Evolutionary conservation across 2,329 filamentous ascomycete species (phyloP), one percentile per base, ranked within the genome.

Genomic region (Emergomyces pasteurianus): DNA sequence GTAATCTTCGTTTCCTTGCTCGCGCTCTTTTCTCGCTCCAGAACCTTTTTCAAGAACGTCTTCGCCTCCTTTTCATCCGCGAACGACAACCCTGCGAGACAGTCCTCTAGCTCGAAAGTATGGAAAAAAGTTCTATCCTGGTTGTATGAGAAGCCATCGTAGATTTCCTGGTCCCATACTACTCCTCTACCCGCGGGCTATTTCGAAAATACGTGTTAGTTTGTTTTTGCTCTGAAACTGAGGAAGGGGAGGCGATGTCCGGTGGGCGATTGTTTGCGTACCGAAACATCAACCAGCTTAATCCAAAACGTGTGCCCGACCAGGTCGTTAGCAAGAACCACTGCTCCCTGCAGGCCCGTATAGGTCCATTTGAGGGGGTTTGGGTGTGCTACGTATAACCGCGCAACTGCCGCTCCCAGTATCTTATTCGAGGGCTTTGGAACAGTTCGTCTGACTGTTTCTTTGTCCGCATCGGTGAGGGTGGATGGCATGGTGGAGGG

Each of bases 121-220:
- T 97, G 92, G 77, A 99, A 99, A 77, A 96, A 99, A 63, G 90
- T 92, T 63, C 94, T 87, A 73, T 99, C 94, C 72, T 96, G 92
- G 76, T 96, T 96, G 80, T 97, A 99, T 65, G 82, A 81, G 81
- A 95, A 97, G 58, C 86, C 86, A 68, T 99, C 92, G 77, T 95
- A 99, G 69, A 99, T 90, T 76, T 99, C 94, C 77, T 97, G 92
- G 70, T 96, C 92, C 90, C 90, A 96, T 69, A 96, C 87, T 58
- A 96, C 91, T 61, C 92, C 92, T 72, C 88, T 84, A 71, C 85
- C 86, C 58, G 87, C 80, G 61, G 90, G 82, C 87, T 92, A 71
- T 53, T 63, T 3, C 26, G 23, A 46, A 49, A 36, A 46, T 12
- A 61, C 40, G 34, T 38, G 49, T 47, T 58, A 47, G 31, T 26